Evolutionary conservation across 1,139 yeast genomes (phyloP), one percentile per base, ranked within the genome.

Genomic region (Saccharomyces hybrid): DNA sequence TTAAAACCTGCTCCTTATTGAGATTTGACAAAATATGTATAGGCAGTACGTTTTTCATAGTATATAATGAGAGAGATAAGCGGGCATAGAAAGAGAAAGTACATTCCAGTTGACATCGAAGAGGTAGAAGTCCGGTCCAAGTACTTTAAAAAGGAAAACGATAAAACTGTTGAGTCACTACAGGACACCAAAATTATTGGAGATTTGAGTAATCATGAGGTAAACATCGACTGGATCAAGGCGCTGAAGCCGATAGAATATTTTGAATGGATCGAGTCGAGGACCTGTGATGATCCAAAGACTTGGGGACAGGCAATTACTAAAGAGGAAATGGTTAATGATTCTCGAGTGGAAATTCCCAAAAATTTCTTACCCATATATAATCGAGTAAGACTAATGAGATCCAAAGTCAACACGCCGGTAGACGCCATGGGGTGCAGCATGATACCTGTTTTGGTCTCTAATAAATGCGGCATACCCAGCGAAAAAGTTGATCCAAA

Each of bases 371-470:
- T 46, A 23, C 47, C 48, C 16, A 47, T 47, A 3, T 51, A 51
- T 28, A 47, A 34, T 13, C 47, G 48, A 38, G 48, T 51, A 50
- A 51, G 53, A 29, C 41, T 49, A 29, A 86, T 88, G 91, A 75
- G 97, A 57, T 63, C 78, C 7, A 75, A 77, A 55, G 76, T 84
- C 28, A 68, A 74, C 16, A 83, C 97, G 0, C 97, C 97, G 0
- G 97, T 91, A 1, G 98, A 91, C 67, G 77, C 83, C 0, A 84
- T 88, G 79, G 97, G 97, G 2, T 89, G 97, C 69, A 93, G 87
- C 50, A 74, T 84, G 51, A 78, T 89, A 50, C 93, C 96, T 0
- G 75, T 77, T 47, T 73, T 75, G 1, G 69, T 76, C 28, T 73
- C 68, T 46, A 59, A 55, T 27, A 69, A 66, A 52, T 65, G 62